phyloP scores from a whole-genome alignment of 495 filamentous ascomycete genomes.

The Apodospora peruviana region DNA sequence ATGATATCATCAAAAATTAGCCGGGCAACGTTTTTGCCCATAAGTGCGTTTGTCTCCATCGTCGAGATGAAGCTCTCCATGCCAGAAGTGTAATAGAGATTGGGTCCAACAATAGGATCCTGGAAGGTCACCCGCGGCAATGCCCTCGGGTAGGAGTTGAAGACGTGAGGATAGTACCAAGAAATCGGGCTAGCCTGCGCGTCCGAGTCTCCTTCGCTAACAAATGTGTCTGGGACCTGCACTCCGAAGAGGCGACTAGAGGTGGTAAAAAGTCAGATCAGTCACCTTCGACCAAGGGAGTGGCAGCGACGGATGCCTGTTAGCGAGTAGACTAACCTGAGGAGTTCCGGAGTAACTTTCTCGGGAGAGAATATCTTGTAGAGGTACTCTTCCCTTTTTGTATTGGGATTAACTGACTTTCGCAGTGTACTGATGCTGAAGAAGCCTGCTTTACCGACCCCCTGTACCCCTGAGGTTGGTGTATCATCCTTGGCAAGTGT shows the following conservation, averaged over 20 bases:
- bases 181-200: slow-evolving; percentile 48
- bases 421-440: slow-evolving; percentile 81
- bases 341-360: slow-evolving; percentile 55
- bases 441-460: slow-evolving; percentile 68
- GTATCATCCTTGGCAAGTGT: slow-evolving; percentile 62
- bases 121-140: slow-evolving; percentile 85
- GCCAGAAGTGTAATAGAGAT: slow-evolving; percentile 84
- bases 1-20: slow-evolving; percentile 59
- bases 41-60: slow-evolving; percentile 95
- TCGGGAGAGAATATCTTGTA: slow-evolving; percentile 95
- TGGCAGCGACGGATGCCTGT: too few relatives aligned
- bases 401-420: slow-evolving; percentile 52
- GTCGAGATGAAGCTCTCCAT: slow-evolving; percentile 95
- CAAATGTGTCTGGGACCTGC: slow-evolving; percentile 32
- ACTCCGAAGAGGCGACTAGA: slow-evolving; percentile 37
- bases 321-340: slow-evolving; percentile 34
- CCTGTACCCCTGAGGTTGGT: slow-evolving; percentile 37
- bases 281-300: neutral
- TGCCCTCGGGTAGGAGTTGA: slow-evolving; percentile 80
- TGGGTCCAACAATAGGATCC: slow-evolving; percentile 59
- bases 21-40: slow-evolving; percentile 90
- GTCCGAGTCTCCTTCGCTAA: neutral
- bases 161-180: slow-evolving; percentile 68
- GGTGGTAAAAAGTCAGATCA: neutral
- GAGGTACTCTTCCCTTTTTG: slow-evolving; percentile 60